Conservation (phyloP, 306 rosid species). For the Styphnolobium japonicum region DNA sequence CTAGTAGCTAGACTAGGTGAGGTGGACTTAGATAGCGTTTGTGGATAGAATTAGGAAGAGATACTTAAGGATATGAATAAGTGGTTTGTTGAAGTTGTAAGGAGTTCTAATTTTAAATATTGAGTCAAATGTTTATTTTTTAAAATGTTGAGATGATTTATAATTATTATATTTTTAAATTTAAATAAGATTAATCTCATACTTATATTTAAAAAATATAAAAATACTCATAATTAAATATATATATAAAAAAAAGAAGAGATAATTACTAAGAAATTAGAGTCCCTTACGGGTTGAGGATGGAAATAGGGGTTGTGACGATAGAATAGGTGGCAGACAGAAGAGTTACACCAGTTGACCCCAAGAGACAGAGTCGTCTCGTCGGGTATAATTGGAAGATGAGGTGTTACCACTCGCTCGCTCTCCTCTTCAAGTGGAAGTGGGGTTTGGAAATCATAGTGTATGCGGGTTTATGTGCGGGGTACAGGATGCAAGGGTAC, state of each 20-base stretch:
- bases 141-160: too few relatives aligned
- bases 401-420: constrained; percentile 38
- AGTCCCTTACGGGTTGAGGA: neutral
- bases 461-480: neutral
- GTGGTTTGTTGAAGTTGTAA: too few relatives aligned
- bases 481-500: neutral
- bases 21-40: neutral
- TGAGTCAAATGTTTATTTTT: too few relatives aligned
- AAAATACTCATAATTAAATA: too few relatives aligned
- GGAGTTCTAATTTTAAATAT: too few relatives aligned
- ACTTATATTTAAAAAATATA: too few relatives aligned
- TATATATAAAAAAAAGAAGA: too few relatives aligned
- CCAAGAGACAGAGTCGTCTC: constrained; percentile 5
- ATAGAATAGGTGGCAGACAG: constrained; percentile 43
- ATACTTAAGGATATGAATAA: too few relatives aligned
- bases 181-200: too few relatives aligned
- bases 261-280: too few relatives aligned
- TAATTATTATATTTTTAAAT: too few relatives aligned
- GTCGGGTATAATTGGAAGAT: constrained; percentile 44
- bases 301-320: neutral
- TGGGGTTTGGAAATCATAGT: neutral
- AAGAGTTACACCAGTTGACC: constrained; percentile 42
- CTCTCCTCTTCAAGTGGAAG: neutral
- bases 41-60: neutral
- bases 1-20: neutral